Percentiles rank a stretch among this genome's conserved stretches.
Conservation (phyloP, 2,329 filamentous ascomycete genomes). For the Neophaeococcomyces mojaviensis region DNA sequence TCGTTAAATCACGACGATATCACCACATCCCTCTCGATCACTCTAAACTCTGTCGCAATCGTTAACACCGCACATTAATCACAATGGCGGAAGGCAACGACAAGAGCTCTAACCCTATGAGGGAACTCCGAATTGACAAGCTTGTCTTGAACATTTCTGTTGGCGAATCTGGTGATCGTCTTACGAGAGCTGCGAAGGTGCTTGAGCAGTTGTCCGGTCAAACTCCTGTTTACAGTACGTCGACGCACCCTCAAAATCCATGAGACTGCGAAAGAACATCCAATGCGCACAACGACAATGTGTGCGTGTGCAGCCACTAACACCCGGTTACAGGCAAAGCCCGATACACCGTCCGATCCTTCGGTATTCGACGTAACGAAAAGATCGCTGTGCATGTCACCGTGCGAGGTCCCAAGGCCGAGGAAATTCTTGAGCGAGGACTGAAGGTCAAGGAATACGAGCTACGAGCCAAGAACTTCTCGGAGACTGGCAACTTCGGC, state of each 20-base stretch:
- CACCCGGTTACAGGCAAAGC: slow-evolving; percentile 68
- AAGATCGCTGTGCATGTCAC: slow-evolving; percentile 99
- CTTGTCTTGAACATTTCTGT: slow-evolving; percentile 99
- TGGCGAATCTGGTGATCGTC: slow-evolving; percentile 99
- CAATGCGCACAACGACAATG: no score
- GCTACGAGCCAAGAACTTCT: slow-evolving; percentile 99
- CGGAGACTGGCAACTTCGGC: slow-evolving; percentile 98
- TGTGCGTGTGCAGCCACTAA: neutral
- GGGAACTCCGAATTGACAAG: slow-evolving; percentile 99
- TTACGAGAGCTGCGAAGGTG: slow-evolving; percentile 99
- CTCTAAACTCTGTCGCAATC: slow-evolving; percentile 22
- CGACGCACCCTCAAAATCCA: slow-evolving; percentile 11
- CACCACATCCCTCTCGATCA: neutral
- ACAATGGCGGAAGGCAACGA: slow-evolving; percentile 57
- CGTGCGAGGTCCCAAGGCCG: slow-evolving; percentile 96
- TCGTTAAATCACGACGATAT: neutral
- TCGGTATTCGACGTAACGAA: slow-evolving; percentile 99
- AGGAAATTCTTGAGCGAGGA: slow-evolving; percentile 99
- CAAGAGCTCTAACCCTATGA: slow-evolving; percentile 96
- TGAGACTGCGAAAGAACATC: neutral
- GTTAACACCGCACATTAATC: slow-evolving; percentile 24
- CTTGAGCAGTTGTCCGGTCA: slow-evolving; percentile 99
- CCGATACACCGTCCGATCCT: slow-evolving; percentile 99
- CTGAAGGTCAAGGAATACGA: slow-evolving; percentile 99
- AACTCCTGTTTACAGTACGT: slow-evolving; percentile 97